A percentile compares a stretch with the other conserved stretches of the same genome.
Conservation (phyloP, 805 yeast species). For the Hyphopichia homilentoma region DNA sequence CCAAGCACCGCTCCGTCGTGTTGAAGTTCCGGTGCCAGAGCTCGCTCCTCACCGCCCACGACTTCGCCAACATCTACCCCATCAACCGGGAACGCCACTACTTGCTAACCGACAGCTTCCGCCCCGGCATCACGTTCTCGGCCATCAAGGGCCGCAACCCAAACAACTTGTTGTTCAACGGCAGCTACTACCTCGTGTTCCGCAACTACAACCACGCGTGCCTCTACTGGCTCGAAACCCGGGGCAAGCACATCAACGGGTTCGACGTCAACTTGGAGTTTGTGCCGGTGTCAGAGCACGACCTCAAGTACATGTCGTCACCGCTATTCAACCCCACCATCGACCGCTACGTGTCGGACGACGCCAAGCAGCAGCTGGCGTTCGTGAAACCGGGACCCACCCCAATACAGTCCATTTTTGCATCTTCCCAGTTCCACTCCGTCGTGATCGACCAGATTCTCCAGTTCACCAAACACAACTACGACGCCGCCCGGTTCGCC, state of each 20-base stretch:
- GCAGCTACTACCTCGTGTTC: constrained; percentile 54
- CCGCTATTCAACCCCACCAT: constrained; percentile 18
- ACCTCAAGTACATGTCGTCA: constrained; percentile 24
- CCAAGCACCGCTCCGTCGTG: constrained; percentile 21
- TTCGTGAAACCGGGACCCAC: constrained; percentile 1
- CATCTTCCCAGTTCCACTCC: constrained; percentile 3
- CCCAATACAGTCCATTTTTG: constrained; percentile 5
- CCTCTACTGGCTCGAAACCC: constrained; percentile 48
- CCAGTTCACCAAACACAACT: constrained; percentile 2
- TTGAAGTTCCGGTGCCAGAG: constrained; percentile 35
- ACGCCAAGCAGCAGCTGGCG: not conserved
- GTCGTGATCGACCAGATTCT: constrained; percentile 3
- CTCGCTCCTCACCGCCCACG: constrained; percentile 34
- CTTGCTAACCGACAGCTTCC: constrained; percentile 14
- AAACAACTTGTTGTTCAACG: constrained; percentile 37
- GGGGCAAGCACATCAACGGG: constrained; percentile 49
- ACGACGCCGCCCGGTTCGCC: constrained; percentile 2
- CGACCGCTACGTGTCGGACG: not conserved
- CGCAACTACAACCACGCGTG: constrained; percentile 45
- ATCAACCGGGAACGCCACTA: constrained; percentile 26
- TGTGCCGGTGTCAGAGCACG: constrained; percentile 26
- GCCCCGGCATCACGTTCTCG: constrained; percentile 28
- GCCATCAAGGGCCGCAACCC: constrained; percentile 51
- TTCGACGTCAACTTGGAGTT: constrained; percentile 43
- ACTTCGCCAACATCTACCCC: constrained; percentile 39